Evolutionary conservation across 129 eudicot genomes (phyloP), one percentile per base, ranked within the genome.

Genomic region (Artemisia annua): DNA sequence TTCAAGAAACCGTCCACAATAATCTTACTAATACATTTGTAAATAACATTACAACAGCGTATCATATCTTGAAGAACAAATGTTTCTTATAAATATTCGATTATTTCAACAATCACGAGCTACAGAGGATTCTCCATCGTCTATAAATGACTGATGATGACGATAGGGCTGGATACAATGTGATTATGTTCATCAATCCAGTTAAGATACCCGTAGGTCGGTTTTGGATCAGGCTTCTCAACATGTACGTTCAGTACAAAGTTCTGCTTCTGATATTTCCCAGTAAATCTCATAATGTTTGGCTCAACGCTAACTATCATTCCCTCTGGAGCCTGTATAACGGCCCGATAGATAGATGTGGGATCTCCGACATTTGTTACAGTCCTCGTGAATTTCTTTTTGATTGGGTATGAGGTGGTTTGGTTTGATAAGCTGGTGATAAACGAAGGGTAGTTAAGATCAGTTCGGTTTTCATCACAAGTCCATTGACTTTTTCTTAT

Each of bases 361-460:
- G 57, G 18, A 5, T 74, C 74, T 72, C 86, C 86, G 4, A 82
- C 83, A 63, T 78, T 77, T 0, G 80, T 78, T 26, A 78, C 76
- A 14, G 55, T 55, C 62, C 83, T 73, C 3, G 20, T 56, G 66
- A 78, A 69, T 9, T 55, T 48, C 71, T 60, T 78, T 39, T 63
- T 69, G 0, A n/a, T 14, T 5, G 15, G 6, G 22, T 7, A 55
- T n/a, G n/a, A n/a, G 11, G 70, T 63, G 13, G 50, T 20, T 67
- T 62, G 59, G 56, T 61, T 72, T 0, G 80, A 50, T 54, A 74
- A 60, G 5, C 22, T 19, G 9, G 51, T 67, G 16, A 76, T 63
- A 71, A 81, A 85, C 0, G 83, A 81, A 10, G 88, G 88, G 52
- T 84, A 81, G 68, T 81, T 84, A 17, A 84, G 81, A 46, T 84